Conservation (phyloP, 192 early-diverging fungal genomes). For the Mortierella alpina region DNA sequence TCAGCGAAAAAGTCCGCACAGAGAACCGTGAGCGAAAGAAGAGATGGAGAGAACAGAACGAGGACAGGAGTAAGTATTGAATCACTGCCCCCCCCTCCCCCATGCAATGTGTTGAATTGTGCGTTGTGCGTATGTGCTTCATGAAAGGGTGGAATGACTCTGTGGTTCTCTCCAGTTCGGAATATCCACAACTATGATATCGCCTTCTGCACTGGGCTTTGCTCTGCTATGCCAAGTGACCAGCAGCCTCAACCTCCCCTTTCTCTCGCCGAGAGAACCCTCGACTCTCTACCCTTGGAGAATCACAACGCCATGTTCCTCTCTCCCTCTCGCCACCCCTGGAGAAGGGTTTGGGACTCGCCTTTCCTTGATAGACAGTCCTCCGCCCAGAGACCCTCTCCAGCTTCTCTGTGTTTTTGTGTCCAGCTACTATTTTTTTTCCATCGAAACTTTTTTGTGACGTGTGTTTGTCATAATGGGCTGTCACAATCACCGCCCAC, state of each 20-base stretch:
- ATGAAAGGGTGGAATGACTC: background rate
- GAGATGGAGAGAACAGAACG: constrained; percentile 63
- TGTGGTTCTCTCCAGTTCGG: too few species aligned
- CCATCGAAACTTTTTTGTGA: constrained; percentile 20
- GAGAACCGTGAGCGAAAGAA: constrained; percentile 66
- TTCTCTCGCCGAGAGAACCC: too few species aligned
- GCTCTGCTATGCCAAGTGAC: too few species aligned
- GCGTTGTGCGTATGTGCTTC: background rate
- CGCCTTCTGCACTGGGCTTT: too few species aligned
- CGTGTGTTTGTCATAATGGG: constrained; percentile 12
- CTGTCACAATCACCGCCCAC: constrained; percentile 7
- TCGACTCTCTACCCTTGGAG: too few species aligned
- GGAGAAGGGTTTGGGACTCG: too few species aligned
- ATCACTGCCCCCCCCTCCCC: background rate
- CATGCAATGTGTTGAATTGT: background rate
- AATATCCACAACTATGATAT: too few species aligned
- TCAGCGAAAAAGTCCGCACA: constrained; percentile 58
- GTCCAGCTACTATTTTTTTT: constrained; percentile 18
- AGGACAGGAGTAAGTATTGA: constrained; percentile 63
- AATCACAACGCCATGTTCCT: too few species aligned
- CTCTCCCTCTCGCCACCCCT: too few species aligned
- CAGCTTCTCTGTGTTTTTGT: constrained; percentile 11
- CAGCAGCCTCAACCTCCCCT: too few species aligned
- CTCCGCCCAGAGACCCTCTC: background rate
- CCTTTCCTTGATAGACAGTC: too few species aligned